Evolutionary conservation across 345 rosid genomes (phyloP), one percentile per base, ranked within the genome.

Genomic region (Euclidium syriacum): DNA sequence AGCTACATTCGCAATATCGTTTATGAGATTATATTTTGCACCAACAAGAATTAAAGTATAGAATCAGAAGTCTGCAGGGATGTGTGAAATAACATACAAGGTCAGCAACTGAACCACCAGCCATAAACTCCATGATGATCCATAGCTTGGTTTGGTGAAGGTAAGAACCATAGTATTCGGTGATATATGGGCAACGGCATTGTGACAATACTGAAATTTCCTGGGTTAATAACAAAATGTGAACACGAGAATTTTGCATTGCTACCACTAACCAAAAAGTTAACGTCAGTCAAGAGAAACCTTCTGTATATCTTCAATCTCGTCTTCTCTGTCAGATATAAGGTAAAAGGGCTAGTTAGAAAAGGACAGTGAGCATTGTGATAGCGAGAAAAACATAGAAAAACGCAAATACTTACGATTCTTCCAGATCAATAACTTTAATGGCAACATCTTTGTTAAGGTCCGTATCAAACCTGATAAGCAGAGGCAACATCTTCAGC

Each of bases 71-170:
- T 44, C 9, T 41, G 42, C 50, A 40, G 16, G 65, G 53, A 58
- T 18, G 32, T 47, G 62, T 36, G 72, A 78, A 70, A 80, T 77
- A 64, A 86, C 95, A 61, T 84, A 95, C 99, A 34, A 95, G 89
- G 77, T 90, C 99, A 73, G 99, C 97, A 77, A 94, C 99, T 56
- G 99, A 94, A 70, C 97, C 99, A 73, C 99, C 97, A 7, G 97
- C 96, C 99, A 94, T 95, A 77, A 76, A 94, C 65, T 94, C 99
- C 96, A 94, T 95, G 73, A 95, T 88, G 78, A 95, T 94, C 96
- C 99, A 94, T 40, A 94, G 74, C 81, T 94, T 94, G 59, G 99
- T 94, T 78, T 87, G 97, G 67, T 88, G 85, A 63, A 94, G 97
- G 75, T 84, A 87, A 56, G 99, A 94, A 69, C 99, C 96, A 80